phyloP scores from a whole-genome alignment of 148 eudicot species.

The Arbutus unedo region DNA sequence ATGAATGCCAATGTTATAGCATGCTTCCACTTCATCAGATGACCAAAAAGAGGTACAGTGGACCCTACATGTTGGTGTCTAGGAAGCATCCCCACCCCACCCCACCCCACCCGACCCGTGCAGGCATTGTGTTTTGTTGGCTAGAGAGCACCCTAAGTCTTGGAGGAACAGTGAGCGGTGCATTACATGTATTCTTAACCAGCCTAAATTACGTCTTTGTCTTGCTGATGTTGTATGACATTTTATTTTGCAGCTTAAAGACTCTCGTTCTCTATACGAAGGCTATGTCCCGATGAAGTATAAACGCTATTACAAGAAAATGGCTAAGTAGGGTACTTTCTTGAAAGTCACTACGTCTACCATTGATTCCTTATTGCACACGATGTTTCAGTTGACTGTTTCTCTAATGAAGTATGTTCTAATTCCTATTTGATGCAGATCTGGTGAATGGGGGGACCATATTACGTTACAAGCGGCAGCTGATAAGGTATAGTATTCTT shows the following conservation, averaged over 20 bases:
- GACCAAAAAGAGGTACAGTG: neutral
- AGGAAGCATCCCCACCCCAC: neutral
- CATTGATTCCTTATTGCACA: neutral
- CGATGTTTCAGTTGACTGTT: slow-evolving; percentile 5
- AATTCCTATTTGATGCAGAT: slow-evolving; percentile 35
- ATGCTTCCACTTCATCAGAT: neutral
- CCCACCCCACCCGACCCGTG: neutral
- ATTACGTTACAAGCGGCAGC: slow-evolving; percentile 94
- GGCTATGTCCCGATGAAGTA: slow-evolving; percentile 92
- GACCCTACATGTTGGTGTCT: neutral
- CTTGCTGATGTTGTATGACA: slow-evolving; percentile 14
- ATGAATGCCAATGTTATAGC: neutral
- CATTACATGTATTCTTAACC: neutral
- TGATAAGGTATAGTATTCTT: slow-evolving; percentile 53
- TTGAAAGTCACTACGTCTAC: slow-evolving; percentile 6
- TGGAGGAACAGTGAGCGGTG: neutral
- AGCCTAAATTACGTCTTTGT: neutral
- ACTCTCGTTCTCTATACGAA: slow-evolving; percentile 55
- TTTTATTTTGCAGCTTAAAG: slow-evolving; percentile 62
- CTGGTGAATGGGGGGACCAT: slow-evolving; percentile 96
- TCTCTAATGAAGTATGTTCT: neutral
- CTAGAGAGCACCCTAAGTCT: neutral
- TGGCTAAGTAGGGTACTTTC: slow-evolving; percentile 62
- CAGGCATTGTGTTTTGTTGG: neutral
- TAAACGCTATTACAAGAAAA: slow-evolving; percentile 84